phyloP scores from a whole-genome alignment of 2,329 filamentous ascomycete genomes.

The Fusarium veterinarium region DNA sequence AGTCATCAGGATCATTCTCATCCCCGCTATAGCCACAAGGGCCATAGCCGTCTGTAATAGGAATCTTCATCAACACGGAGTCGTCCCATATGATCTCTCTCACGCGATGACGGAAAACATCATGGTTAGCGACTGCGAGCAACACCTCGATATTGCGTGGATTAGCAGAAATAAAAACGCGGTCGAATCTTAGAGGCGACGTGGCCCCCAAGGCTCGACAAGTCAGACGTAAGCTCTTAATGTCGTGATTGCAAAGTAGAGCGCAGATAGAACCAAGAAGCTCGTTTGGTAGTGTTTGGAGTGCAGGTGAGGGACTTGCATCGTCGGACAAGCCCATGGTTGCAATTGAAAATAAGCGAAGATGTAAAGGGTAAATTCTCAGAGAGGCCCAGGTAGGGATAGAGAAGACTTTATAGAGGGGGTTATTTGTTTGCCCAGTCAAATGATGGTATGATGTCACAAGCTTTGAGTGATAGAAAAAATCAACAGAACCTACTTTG shows the following conservation, averaged over 20 bases:
- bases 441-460: neutral
- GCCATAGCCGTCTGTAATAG: rapidly evolving
- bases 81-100: constrained; percentile 19
- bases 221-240: neutral
- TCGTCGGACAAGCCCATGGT: neutral
- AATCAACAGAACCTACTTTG: neutral
- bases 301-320: neutral
- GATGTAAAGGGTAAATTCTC: neutral
- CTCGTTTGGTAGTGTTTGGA: neutral
- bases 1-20: neutral
- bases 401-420: neutral
- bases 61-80: neutral
- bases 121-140: neutral
- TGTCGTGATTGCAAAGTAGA: neutral
- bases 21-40: neutral
- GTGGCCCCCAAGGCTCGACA: neutral
- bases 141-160: neutral
- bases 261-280: neutral
- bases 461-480: neutral
- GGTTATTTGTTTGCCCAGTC: neutral
- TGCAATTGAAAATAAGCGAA: neutral
- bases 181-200: neutral
- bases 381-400: neutral
- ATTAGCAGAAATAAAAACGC: constrained; percentile 10
- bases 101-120: neutral